Percentiles rank a stretch among this genome's conserved stretches.
phyloP scores from a whole-genome alignment of 176 grass and related monocot species.

The Olyra latifolia region DNA sequence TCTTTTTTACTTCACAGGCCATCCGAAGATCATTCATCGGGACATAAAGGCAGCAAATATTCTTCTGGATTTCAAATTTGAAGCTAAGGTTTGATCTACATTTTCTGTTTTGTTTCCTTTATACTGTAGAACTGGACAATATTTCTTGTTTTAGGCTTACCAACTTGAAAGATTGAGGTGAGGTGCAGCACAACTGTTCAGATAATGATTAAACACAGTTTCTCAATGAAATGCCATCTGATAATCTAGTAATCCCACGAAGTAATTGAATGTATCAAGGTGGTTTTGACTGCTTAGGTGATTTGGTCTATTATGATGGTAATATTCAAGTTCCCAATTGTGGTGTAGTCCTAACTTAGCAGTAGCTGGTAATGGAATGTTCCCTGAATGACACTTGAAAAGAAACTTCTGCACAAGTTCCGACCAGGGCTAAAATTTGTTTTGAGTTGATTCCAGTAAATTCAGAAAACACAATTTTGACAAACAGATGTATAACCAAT shows the following conservation, averaged over 20 bases:
- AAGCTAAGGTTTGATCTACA: slow-evolving; percentile 58
- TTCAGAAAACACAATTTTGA: slow-evolving; percentile 5
- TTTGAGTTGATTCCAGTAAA: slow-evolving; percentile 12
- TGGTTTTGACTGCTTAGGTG: not conserved
- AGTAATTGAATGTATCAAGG: not conserved
- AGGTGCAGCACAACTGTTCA: not conserved
- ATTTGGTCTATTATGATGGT: not conserved
- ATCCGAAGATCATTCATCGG: slow-evolving; percentile 81
- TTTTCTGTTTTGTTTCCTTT: slow-evolving; percentile 16
- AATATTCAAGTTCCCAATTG: not conserved
- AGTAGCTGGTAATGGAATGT: not conserved
- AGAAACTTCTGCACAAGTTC: not conserved
- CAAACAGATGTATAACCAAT: slow-evolving; percentile 10
- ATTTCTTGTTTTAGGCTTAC: not conserved
- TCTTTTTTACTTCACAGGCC: slow-evolving; percentile 39
- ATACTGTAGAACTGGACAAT: not conserved
- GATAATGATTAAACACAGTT: not conserved
- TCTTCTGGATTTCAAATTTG: slow-evolving; percentile 68
- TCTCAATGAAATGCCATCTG: not conserved
- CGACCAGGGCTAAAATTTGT: not conserved
- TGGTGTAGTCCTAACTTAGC: not conserved
- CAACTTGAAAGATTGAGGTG: not conserved
- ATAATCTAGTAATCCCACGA: not conserved
- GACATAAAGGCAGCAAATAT: slow-evolving; percentile 78
- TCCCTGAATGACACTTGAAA: not conserved